These are phyloP conservation scores for Cytospora chrysosperma DNA, from an alignment of 2,329 filamentous ascomycete genomes.

Conservation along the genomic window DNA sequence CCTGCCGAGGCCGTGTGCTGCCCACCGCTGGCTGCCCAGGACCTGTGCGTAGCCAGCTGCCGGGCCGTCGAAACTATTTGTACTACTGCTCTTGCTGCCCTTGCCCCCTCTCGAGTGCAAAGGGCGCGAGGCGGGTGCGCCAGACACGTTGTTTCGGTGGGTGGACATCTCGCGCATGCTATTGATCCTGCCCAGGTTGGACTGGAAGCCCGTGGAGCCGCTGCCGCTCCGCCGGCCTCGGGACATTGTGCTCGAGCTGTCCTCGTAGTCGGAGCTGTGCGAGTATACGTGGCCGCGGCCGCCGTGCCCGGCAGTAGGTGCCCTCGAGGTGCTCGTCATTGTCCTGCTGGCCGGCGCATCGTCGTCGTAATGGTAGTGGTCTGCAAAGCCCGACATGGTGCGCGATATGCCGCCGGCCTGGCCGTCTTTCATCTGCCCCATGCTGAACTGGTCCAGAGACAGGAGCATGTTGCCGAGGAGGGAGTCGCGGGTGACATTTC, in stretches of 20 bases:
- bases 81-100: constrained; percentile 72
- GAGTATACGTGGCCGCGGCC: constrained; percentile 46
- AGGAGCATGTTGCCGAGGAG: constrained; percentile 95
- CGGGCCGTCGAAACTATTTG: constrained; percentile 61
- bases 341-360: constrained; percentile 30
- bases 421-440: constrained; percentile 43
- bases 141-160: constrained; percentile 31
- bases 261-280: constrained; percentile 62
- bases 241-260: constrained; percentile 49
- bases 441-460: constrained; percentile 81
- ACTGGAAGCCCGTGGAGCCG: constrained; percentile 60
- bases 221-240: constrained; percentile 75
- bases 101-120: constrained; percentile 58
- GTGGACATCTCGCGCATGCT: constrained; percentile 53
- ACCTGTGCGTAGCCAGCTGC: constrained; percentile 53
- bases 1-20: constrained; percentile 46
- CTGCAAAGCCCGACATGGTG: constrained; percentile 29
- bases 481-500: constrained; percentile 79
- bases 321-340: constrained; percentile 31
- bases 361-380: constrained; percentile 36
- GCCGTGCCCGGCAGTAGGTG: constrained; percentile 26
- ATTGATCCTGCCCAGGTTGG: constrained; percentile 59
- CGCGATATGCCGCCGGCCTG: constrained; percentile 27
- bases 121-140: constrained; percentile 38
- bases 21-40: constrained; percentile 58